These are phyloP conservation scores for Atkinsonella texensis DNA, from an alignment of 2,329 filamentous ascomycete genomes.

Conservation along the genomic window DNA sequence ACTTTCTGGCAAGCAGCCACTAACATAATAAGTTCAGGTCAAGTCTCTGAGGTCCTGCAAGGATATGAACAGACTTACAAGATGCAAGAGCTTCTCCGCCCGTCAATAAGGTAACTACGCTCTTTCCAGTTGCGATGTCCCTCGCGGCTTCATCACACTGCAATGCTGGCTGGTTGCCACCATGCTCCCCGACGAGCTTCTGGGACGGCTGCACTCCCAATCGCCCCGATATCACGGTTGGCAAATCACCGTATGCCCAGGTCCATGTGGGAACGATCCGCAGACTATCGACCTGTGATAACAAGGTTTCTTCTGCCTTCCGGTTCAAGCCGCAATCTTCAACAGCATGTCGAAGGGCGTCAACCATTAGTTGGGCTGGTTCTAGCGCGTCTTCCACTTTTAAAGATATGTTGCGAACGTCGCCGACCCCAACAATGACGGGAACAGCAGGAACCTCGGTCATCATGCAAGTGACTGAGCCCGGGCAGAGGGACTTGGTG, in stretches of 20 bases:
- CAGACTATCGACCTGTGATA: conserved; percentile 39
- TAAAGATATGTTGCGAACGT: conserved; percentile 46
- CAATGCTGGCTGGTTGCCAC: conserved; percentile 49
- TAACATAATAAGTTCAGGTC: neutral
- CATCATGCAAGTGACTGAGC: too few relatives aligned
- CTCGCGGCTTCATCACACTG: conserved; percentile 52
- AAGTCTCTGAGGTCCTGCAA: neutral
- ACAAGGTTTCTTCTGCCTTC: conserved; percentile 2
- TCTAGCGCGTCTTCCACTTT: conserved; percentile 36
- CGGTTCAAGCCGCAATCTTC: conserved; percentile 28
- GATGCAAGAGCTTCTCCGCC: conserved; percentile 55
- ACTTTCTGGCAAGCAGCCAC: conserved; percentile 22
- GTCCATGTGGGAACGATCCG: conserved; percentile 52
- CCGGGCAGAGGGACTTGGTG: too few relatives aligned
- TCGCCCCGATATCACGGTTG: conserved; percentile 36
- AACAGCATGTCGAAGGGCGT: conserved; percentile 40
- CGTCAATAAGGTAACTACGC: conserved; percentile 44
- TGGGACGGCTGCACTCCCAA: conserved; percentile 36
- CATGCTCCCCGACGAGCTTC: conserved; percentile 42
- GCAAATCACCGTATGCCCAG: conserved; percentile 51
- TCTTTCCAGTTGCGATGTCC: conserved; percentile 40
- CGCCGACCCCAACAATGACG: conserved; percentile 50
- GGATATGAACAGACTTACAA: conserved; percentile 20
- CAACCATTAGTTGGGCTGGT: conserved; percentile 45
- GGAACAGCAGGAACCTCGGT: conserved; percentile 20